Percentiles rank a stretch among this genome's conserved stretches.
Conservation (phyloP, 108 stramenopile genomes). For the Fragilaria crotonensis region DNA sequence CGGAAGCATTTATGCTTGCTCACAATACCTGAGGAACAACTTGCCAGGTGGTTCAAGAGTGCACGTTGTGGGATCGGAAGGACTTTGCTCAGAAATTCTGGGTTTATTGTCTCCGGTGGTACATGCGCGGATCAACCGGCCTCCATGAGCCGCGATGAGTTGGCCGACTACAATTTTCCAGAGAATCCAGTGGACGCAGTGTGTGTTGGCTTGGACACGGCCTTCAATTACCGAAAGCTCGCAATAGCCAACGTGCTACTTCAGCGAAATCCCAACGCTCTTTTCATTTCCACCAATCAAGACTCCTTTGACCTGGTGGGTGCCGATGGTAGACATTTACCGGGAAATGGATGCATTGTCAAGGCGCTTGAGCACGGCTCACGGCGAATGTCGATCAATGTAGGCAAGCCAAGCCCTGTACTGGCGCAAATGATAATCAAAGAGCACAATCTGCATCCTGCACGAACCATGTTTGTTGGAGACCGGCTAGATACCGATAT, state of each 20-base stretch:
- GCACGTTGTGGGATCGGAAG: constrained; percentile 73
- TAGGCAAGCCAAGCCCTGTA: constrained; percentile 67
- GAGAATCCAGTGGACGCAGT: constrained; percentile 53
- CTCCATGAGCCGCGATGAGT: constrained; percentile 63
- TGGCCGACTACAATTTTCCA: constrained; percentile 47
- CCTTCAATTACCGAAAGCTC: constrained; percentile 73
- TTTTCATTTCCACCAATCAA: constrained; percentile 73
- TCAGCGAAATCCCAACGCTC: constrained; percentile 57
- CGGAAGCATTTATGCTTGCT: constrained; percentile 56
- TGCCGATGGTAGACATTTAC: constrained; percentile 54
- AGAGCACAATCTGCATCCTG: constrained; percentile 27
- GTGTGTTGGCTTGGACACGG: constrained; percentile 69
- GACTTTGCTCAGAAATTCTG: constrained; percentile 61
- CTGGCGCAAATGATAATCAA: constrained; percentile 44
- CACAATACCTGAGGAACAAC: constrained; percentile 37
- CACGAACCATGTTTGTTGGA: constrained; percentile 70
- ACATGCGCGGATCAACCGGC: no score
- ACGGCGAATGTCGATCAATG: constrained; percentile 53
- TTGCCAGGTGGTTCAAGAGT: constrained; percentile 18
- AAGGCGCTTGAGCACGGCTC: constrained; percentile 59
- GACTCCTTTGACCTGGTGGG: constrained; percentile 78
- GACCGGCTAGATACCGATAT: constrained; percentile 90
- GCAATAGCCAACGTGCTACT: constrained; percentile 67
- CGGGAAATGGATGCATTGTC: constrained; percentile 69
- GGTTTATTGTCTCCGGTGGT: no score